phyloP scores from a whole-genome alignment of 768 basidiomycete species.

The Floccularia luteovirens region DNA sequence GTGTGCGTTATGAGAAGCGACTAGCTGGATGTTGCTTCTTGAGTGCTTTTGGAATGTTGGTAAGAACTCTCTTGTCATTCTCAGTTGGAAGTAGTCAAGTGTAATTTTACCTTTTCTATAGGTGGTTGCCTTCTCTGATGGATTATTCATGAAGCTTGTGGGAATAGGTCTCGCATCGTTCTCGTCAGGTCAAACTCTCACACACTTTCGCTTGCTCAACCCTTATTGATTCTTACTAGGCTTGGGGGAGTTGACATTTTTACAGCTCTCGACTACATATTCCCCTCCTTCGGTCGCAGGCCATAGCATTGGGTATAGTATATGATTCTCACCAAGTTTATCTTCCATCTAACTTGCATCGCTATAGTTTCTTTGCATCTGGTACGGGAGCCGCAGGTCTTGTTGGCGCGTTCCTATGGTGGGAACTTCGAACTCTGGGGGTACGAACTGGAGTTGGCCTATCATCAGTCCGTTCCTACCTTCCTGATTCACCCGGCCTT shows the following conservation, averaged over 20 bases:
- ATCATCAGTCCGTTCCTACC: conserved; percentile 59
- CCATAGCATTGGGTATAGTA: conserved; percentile 68
- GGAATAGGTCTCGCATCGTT: conserved; percentile 81
- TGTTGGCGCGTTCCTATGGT: conserved; percentile 91
- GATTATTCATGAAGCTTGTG: conserved; percentile 59
- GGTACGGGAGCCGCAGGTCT: conserved; percentile 95
- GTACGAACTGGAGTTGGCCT: conserved; percentile 79
- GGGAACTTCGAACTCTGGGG: conserved; percentile 82
- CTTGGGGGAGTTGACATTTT: conserved; percentile 88
- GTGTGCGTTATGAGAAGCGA: conserved; percentile 73
- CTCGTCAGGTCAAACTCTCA: conserved; percentile 56
- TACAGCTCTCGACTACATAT: conserved; percentile 87
- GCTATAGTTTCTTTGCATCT: conserved; percentile 90
- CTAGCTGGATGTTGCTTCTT: conserved; percentile 67
- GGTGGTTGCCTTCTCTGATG: conserved; percentile 73
- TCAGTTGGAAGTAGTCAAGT: neutral
- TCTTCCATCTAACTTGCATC: neutral
- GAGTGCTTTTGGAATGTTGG: conserved; percentile 83
- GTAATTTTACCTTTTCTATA: conserved; percentile 17
- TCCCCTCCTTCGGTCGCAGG: conserved; percentile 61
- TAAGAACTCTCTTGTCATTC: conserved; percentile 27
- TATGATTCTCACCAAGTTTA: neutral
- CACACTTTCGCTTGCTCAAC: conserved; percentile 3
- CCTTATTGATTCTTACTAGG: conserved; percentile 32
- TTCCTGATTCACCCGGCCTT: neutral